Evolutionary conservation across 768 basidiomycete species (phyloP), one percentile per base, ranked within the genome.

Genomic region (Steccherinum ochraceum): DNA sequence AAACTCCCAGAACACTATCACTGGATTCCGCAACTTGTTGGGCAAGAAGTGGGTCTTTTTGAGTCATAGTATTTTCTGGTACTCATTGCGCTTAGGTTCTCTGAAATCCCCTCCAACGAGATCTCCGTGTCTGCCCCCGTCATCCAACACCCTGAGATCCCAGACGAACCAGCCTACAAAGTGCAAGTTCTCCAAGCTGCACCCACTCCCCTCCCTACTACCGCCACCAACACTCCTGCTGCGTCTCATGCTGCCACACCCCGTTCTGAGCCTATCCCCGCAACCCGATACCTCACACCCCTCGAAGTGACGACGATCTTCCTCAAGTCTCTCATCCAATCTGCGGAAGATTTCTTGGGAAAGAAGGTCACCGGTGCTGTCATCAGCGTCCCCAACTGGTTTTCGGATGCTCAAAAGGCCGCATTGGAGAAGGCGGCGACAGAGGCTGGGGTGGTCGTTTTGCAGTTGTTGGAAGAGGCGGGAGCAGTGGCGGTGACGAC

Each of bases 1-100:
- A 71, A 98, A 99, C 67, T 72, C 87, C 0, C 76, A 84, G 61
- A 98, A 99, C 66, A 95, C 94, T 16, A 93, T 98, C 60, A 83
- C 81, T n/a, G 90, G 88, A 1, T 98, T 98, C 76, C 78, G 94
- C 21, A 93, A 96, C 65, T 73, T 97, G 5, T 73, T 99, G 23
- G 95, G 95, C 49, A 90, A 93, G 76, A 93, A 83, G 87, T 94
- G 52, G 23, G 80, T 69, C n/a, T 2, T 23, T 12, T 18, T 45
- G 4, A 27, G 24, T 27, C 26, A 24, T 24, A 42, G 24, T 41
- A 30, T 30, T 5, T 1, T 26, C 12, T 1, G 13, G 11, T 39
- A 21, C 24, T 30, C n/a, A n/a, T 25, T 39, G 43, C 45, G n/a
- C 13, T 5, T 54, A 90, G 88, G 61, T 91, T 88, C 68, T 88